Evolutionary conservation across 768 basidiomycete species (phyloP).

Genomic region (Botryobasidium botryosum): DNA sequence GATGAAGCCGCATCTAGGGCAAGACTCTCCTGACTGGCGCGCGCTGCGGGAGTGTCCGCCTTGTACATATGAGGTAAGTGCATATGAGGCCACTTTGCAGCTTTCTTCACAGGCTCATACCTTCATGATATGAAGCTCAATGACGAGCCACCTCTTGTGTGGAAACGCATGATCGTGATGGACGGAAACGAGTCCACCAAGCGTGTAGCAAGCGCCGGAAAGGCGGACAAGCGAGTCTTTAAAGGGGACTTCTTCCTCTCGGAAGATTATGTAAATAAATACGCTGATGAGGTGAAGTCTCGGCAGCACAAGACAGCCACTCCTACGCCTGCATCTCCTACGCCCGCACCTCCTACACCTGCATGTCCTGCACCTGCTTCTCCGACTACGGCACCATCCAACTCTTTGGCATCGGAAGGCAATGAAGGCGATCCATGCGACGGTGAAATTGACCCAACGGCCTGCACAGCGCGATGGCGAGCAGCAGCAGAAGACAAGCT

Average conservation of each 20-base stretch:
- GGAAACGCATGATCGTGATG: neutral
- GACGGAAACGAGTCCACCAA: neutral
- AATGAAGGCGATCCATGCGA: neutral
- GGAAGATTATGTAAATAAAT: too few relatives aligned
- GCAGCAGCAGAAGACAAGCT: neutral
- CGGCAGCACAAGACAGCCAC: neutral
- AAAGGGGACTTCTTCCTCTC: too few relatives aligned
- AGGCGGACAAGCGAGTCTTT: neutral
- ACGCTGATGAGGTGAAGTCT: neutral
- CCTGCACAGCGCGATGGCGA: neutral
- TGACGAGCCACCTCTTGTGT: neutral
- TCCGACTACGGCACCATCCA: too few relatives aligned
- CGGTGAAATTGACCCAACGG: neutral
- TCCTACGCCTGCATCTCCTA: too few relatives aligned
- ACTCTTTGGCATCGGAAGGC: neutral
- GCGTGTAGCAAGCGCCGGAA: neutral
- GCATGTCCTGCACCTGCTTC: too few relatives aligned
- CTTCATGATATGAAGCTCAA: neutral
- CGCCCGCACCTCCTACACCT: too few relatives aligned
- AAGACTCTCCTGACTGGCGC: constrained; percentile 3
- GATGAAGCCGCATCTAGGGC: neutral
- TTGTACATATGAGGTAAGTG: neutral
- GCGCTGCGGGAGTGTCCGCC: neutral
- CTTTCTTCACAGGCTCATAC: neutral
- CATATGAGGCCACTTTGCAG: neutral